These are phyloP conservation scores for Zygosaccharomyces bisporus DNA, from an alignment of 805 yeast genomes.

Conservation along the genomic window DNA sequence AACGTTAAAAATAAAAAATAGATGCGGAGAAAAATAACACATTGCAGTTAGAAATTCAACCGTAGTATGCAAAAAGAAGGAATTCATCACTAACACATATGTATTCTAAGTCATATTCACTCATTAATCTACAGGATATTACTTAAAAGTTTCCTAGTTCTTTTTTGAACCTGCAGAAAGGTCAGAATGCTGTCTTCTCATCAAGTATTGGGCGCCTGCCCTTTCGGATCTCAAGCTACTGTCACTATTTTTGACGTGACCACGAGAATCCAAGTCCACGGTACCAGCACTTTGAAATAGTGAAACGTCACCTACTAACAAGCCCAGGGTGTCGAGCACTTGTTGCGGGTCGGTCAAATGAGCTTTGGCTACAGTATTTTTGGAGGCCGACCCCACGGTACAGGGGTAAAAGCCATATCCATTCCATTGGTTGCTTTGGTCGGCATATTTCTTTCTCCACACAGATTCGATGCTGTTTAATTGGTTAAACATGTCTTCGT, in stretches of 20 bases:
- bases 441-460: constrained; percentile 37
- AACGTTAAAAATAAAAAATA: too few species aligned
- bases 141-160: not conserved
- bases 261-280: constrained; percentile 71
- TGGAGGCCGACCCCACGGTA: constrained; percentile 89
- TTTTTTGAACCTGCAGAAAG: not conserved
- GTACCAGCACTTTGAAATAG: constrained; percentile 75
- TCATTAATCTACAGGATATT: not conserved
- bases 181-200: constrained; percentile 29
- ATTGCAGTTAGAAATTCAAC: too few species aligned
- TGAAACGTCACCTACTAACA: constrained; percentile 74
- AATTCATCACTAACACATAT: not conserved
- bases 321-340: constrained; percentile 78
- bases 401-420: constrained; percentile 73
- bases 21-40: too few species aligned
- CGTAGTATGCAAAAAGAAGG: not conserved
- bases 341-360: constrained; percentile 81
- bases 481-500: constrained; percentile 93
- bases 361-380: constrained; percentile 78
- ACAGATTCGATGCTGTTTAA: constrained; percentile 56
- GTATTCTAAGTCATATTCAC: not conserved
- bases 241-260: constrained; percentile 52
- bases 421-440: constrained; percentile 45
- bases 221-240: constrained; percentile 39
- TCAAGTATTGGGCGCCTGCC: constrained; percentile 31